These are phyloP conservation scores for Deinandra increscens DNA, from an alignment of 129 eudicot species.

Conservation along the genomic window DNA sequence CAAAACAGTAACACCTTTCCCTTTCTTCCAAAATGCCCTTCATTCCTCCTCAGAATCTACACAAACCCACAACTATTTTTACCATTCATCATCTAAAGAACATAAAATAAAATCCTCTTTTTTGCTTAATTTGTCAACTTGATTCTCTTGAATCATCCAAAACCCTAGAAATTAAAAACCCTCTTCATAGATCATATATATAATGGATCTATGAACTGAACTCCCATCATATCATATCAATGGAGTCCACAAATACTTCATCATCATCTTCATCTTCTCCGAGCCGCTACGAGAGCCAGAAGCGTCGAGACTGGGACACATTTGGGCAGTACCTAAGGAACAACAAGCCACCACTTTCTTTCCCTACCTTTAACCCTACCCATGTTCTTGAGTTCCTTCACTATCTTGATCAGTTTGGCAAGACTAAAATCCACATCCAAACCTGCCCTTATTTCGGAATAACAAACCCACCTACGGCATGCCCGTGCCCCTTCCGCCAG, in stretches of 20 bases:
- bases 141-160: neutral
- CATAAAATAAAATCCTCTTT: conserved; percentile 19
- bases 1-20: conserved; percentile 30
- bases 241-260: conserved; percentile 32
- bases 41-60: conserved; percentile 16
- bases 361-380: neutral
- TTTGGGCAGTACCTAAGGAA: neutral
- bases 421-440: no score
- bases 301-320: neutral
- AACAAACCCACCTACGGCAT: no score
- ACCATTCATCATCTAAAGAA: conserved; percentile 1
- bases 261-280: neutral
- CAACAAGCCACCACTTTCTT: no score
- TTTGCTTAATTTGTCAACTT: neutral
- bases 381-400: no score
- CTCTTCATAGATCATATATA: neutral
- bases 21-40: conserved; percentile 40
- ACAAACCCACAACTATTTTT: neutral
- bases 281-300: neutral
- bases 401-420: no score
- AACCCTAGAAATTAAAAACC: neutral
- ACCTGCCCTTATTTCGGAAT: no score
- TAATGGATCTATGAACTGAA: conserved; percentile 33
- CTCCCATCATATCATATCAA: conserved; percentile 19
- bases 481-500: no score